A percentile compares a stretch with the other conserved stretches of the same genome.
These are phyloP conservation scores for Solanum ossicruentum DNA, from an alignment of 257 asterid species.

Conservation along the genomic window DNA sequence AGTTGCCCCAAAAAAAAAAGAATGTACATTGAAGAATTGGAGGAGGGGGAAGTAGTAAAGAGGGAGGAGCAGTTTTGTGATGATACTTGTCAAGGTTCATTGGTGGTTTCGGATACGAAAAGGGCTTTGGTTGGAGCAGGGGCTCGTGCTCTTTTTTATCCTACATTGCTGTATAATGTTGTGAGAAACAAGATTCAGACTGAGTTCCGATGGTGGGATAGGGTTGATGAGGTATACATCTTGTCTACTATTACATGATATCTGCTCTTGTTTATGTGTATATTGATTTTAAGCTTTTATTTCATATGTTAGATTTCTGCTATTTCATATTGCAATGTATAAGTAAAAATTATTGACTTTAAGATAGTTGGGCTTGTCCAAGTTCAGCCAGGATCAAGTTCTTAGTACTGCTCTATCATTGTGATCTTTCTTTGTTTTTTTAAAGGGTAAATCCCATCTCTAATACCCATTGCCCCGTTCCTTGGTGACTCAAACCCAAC, in stretches of 20 bases:
- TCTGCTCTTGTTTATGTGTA: neutral
- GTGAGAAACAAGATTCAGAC: conserved; percentile 73
- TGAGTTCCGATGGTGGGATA: conserved; percentile 97
- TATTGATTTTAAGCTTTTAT: neutral
- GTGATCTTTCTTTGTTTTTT: neutral
- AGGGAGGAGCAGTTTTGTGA: conserved; percentile 25
- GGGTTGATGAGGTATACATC: conserved; percentile 69
- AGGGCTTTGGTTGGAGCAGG: conserved; percentile 86
- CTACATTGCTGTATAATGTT: conserved; percentile 83
- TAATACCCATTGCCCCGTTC: neutral
- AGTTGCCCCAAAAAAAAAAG: neutral
- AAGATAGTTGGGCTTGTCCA: neutral
- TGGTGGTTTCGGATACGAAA: conserved; percentile 55
- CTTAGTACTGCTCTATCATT: neutral
- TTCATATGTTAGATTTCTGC: neutral
- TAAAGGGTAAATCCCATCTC: neutral
- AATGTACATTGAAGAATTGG: conserved; percentile 68
- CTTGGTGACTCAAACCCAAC: neutral
- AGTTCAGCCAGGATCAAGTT: neutral
- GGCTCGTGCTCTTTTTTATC: conserved; percentile 92
- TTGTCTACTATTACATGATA: neutral
- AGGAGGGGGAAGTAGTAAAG: conserved; percentile 39
- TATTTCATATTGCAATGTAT: neutral
- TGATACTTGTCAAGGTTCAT: conserved; percentile 21
- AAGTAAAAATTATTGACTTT: neutral